Percentiles rank a stretch among this genome's conserved stretches.
phyloP scores from a whole-genome alignment of 2,329 filamentous ascomycete species.

The Cadophora sp. region DNA sequence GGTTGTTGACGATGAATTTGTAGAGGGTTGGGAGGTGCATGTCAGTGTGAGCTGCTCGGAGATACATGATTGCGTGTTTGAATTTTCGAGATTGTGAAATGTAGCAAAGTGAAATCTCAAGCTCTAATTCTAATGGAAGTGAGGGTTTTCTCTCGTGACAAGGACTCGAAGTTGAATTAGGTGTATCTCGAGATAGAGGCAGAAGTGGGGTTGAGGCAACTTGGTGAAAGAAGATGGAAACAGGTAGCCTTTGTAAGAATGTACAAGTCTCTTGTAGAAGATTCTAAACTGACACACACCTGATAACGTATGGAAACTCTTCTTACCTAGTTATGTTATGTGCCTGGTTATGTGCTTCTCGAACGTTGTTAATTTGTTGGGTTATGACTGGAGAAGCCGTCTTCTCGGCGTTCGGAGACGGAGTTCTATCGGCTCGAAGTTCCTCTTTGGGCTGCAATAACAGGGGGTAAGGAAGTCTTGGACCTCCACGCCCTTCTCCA shows the following conservation, averaged over 20 bases:
- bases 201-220: neutral
- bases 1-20: conserved; percentile 63
- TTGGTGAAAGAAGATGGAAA: neutral
- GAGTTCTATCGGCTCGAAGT: neutral
- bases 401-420: conserved; percentile 6
- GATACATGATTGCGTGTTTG: conserved; percentile 57
- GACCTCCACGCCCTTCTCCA: too few species aligned
- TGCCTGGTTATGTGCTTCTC: neutral
- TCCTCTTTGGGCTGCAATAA: conserved; percentile 4
- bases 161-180: conserved; percentile 1
- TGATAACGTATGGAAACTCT: neutral
- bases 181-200: neutral
- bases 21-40: conserved; percentile 55
- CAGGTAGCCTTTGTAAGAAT: neutral
- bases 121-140: neutral
- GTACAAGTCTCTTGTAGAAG: neutral
- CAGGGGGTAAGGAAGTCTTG: neutral
- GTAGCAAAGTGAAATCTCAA: neutral
- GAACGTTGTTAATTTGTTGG: neutral
- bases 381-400: neutral
- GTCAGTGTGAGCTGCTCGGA: conserved; percentile 61
- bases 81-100: too few species aligned
- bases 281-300: neutral
- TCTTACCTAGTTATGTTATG: too few species aligned
- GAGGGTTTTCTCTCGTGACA: neutral